Conservation (phyloP, 1,139 yeast species). For the Pichia sp. region DNA sequence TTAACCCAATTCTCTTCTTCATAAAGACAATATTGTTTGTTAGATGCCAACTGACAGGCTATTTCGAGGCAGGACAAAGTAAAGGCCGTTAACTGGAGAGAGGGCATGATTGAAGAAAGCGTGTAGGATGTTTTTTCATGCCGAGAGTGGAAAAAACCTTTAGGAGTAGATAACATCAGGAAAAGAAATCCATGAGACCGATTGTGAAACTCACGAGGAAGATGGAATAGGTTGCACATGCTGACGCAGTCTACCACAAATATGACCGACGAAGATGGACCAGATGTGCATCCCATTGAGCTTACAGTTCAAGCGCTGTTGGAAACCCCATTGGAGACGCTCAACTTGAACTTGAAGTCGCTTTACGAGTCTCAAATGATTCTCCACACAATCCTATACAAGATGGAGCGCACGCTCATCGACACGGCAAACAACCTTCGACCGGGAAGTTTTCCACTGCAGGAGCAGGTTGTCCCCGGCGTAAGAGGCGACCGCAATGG, state of each 20-base stretch:
- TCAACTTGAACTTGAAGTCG: constrained; percentile 49
- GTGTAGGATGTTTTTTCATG: not conserved
- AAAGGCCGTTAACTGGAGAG: no score
- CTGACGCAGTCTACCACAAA: not conserved
- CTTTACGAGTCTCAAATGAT: constrained; percentile 55
- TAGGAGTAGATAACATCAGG: not conserved
- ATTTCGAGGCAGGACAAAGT: no score
- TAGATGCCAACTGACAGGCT: no score
- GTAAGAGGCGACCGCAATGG: not conserved
- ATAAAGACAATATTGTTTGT: no score
- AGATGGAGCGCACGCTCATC: constrained; percentile 39
- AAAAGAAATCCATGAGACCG: no score
- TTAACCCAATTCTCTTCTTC: no score
- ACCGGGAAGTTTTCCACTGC: constrained; percentile 4
- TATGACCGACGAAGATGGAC: not conserved
- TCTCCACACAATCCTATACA: constrained; percentile 44
- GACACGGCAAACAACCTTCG: constrained; percentile 29
- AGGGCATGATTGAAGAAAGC: not conserved
- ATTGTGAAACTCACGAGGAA: no score
- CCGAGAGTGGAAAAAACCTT: not conserved
- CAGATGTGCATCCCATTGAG: constrained; percentile 47
- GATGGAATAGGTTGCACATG: no score
- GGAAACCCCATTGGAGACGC: constrained; percentile 49
- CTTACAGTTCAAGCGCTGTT: constrained; percentile 52
- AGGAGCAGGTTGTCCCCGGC: constrained; percentile 1